These are phyloP conservation scores for Neurospora crassa DNA, from an alignment of 2,329 filamentous ascomycete species.

Conservation along the genomic window DNA sequence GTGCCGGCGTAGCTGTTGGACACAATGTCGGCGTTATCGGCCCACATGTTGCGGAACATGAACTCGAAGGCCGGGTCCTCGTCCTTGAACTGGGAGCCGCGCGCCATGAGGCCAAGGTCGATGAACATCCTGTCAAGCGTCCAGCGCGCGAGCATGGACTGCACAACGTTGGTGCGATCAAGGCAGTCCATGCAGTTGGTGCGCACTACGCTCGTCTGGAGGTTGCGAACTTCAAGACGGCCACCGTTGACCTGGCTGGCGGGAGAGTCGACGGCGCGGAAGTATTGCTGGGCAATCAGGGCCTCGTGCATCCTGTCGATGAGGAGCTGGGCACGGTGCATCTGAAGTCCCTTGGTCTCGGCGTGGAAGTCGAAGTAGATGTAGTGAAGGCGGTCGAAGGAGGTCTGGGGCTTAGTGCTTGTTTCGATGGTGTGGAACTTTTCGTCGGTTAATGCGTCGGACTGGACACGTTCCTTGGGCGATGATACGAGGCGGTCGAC, in stretches of 20 bases:
- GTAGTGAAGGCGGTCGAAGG: conserved; percentile 81
- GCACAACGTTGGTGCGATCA: conserved; percentile 94
- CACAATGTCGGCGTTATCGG: conserved; percentile 94
- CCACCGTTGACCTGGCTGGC: conserved; percentile 49
- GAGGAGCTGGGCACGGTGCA: conserved; percentile 82
- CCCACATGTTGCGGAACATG: conserved; percentile 95
- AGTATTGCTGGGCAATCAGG: conserved; percentile 75
- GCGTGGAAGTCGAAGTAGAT: conserved; percentile 98
- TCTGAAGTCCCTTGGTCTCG: conserved; percentile 90
- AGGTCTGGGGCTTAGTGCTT: conserved; percentile 35
- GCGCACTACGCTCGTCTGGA: conserved; percentile 83
- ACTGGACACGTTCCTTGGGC: conserved; percentile 55
- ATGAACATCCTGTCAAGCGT: conserved; percentile 81
- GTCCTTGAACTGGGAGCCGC: conserved; percentile 64
- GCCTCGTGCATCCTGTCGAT: conserved; percentile 73
- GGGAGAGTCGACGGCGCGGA: conserved; percentile 81
- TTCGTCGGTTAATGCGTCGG: conserved; percentile 62
- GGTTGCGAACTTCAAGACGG: conserved; percentile 67
- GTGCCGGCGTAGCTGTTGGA: conserved; percentile 91
- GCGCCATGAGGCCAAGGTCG: conserved; percentile 69
- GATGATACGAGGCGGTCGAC: conserved; percentile 65
- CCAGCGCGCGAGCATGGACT: conserved; percentile 91
- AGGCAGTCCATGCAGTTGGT: conserved; percentile 99
- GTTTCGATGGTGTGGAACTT: conserved; percentile 73
- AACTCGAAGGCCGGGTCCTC: conserved; percentile 77